Base-by-base conservation (phyloP, 1,284 basidiomycete species). In the Tranzscheliella williamsii region DNA sequence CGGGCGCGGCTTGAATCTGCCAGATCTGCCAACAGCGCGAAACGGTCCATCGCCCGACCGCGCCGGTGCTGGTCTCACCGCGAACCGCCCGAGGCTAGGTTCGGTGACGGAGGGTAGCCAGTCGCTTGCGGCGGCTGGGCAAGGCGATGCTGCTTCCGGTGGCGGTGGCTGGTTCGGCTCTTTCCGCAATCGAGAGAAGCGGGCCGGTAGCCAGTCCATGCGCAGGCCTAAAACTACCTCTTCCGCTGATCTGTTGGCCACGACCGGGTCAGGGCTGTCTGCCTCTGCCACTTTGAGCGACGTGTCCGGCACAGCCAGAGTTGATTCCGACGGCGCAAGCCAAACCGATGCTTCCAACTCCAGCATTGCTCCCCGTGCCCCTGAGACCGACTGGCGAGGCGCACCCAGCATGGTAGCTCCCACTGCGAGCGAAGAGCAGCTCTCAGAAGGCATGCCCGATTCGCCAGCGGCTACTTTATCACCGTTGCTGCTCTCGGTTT, bases 111-210 rank as follows among this genome's bases (percentile, higher is more conserved):
- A 51, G 31, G 52, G 44, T 15, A 52, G 52, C 17, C 30, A 45
- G 15, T 40, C 31, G 13, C 37, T 52, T 2, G 34, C 32, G 15
- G 42, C 37, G 21, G 32, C 38, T 13, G 45, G 41, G 17, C 41
- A 38, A 13, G 13, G 45, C 5, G 58, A 56, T 9, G 11, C 42
- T 11, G 43, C 31, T 26, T 42, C 42, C 27, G 42, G 42, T 9
- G 38, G 51, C 17, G 57, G 57, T 13, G 53, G 63, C 30, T 66
- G 63, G 63, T 66, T 66, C 35, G 63, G 52, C 18, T 56, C 55
- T 18, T 61, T 66, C 44, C 51, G 63, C 23, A 57, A 54, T 17
- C 52, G 63, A 9, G 55, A 58, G 23, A 58, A 54, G 34, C 24
- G 61, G 33, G 50, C 63, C 1, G 51, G 46, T 12, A 63, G 60